Conservation (phyloP, 306 rosid species). For the Casuarina equisetifolia region DNA sequence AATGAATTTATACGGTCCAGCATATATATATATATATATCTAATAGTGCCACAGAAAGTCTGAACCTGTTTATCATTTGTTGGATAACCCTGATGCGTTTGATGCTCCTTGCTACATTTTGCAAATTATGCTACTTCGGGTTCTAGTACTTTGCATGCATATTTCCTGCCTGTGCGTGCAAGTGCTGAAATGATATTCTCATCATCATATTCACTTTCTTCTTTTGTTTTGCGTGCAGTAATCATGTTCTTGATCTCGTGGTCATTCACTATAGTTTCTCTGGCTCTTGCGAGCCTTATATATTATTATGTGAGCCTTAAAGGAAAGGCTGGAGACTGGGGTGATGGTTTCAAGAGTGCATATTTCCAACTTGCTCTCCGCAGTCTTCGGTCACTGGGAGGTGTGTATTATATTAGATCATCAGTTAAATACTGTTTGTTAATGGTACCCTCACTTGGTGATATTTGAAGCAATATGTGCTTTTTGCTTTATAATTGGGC, state of each 20-base stretch:
- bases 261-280: constrained; percentile 90
- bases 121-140: background rate
- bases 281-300: constrained; percentile 96
- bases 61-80: background rate
- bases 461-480: constrained; percentile 6
- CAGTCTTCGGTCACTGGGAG: constrained; percentile 97
- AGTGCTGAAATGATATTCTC: constrained; percentile 18
- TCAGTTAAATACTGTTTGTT: constrained; percentile 8
- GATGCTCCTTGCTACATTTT: background rate
- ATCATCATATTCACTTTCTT: constrained; percentile 10
- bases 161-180: background rate
- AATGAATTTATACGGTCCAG: background rate
- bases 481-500: background rate
- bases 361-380: constrained; percentile 98
- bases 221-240: constrained; percentile 57
- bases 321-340: constrained; percentile 99
- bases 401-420: constrained; percentile 35
- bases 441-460: constrained; percentile 21
- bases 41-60: background rate
- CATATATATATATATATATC: background rate
- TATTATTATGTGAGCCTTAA: constrained; percentile 90
- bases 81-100: background rate
- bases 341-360: constrained; percentile 99
- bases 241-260: constrained; percentile 99
- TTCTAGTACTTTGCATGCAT: background rate